Evolutionary conservation across 73 alveolate genomes (phyloP).

Genomic region (Paramecium sexaurelia): DNA sequence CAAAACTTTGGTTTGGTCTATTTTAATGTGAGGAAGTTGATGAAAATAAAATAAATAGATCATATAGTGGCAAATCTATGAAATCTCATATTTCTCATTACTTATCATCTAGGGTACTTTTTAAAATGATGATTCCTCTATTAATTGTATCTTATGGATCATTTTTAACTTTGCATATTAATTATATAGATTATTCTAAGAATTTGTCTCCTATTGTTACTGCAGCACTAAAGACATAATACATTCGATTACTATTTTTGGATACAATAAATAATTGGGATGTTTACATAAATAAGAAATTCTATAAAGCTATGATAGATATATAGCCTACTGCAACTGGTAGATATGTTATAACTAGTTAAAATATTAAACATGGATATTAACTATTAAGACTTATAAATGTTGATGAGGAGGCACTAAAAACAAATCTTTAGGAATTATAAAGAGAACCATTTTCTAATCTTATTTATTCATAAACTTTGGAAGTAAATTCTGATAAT

Average conservation of each 20-base stretch:
- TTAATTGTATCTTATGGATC: not conserved
- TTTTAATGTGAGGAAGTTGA: not conserved
- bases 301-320: not conserved
- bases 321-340: not conserved
- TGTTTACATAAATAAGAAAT: not conserved
- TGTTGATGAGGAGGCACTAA: not conserved
- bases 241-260: not conserved
- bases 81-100: not conserved
- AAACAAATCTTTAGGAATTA: not conserved
- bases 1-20: constrained; percentile 6
- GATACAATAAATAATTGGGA: not conserved
- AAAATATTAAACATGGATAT: not conserved
- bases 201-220: not conserved
- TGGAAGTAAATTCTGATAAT: not conserved
- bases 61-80: not conserved
- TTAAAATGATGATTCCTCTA: not conserved
- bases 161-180: not conserved
- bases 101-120: not conserved
- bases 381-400: not conserved
- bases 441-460: not conserved
- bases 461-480: not conserved
- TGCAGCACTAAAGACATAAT: constrained; percentile 1
- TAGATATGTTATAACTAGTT: not conserved
- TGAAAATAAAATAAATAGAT: not conserved
- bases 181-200: not conserved